phyloP scores from a whole-genome alignment of 257 asterid species.

The Hygrophila difformis region DNA sequence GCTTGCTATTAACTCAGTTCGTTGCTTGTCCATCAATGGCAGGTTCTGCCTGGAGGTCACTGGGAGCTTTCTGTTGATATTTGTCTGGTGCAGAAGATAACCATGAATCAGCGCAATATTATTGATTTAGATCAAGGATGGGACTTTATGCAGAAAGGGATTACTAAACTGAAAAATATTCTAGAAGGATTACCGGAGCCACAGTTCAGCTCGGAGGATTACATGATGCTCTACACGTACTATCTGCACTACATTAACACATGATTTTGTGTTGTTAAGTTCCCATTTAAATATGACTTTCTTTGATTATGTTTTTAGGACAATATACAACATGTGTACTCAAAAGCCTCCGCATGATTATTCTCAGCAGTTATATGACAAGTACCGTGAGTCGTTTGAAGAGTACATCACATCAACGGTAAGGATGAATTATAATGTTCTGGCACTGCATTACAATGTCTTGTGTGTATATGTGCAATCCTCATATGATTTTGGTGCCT shows the following conservation, averaged over 20 bases:
- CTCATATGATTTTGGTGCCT: no score
- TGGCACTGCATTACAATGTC: no score
- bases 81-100: slow-evolving; percentile 29
- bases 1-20: no score
- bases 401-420: slow-evolving; percentile 73
- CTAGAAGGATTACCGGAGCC: slow-evolving; percentile 86
- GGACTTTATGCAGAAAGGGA: slow-evolving; percentile 88
- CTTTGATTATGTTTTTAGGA: slow-evolving; percentile 39
- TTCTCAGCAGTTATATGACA: slow-evolving; percentile 90
- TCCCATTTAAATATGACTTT: slow-evolving; percentile 12
- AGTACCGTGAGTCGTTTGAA: slow-evolving; percentile 73
- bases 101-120: slow-evolving; percentile 62
- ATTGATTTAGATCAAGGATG: slow-evolving; percentile 90
- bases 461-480: no score
- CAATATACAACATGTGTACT: slow-evolving; percentile 95
- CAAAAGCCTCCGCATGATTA: slow-evolving; percentile 97
- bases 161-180: slow-evolving; percentile 74
- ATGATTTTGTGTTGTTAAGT: slow-evolving; percentile 9
- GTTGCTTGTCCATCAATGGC: no score
- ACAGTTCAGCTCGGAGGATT: slow-evolving; percentile 87
- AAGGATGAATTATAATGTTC: slow-evolving; percentile 18
- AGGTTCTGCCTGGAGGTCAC: no score
- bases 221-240: slow-evolving; percentile 94
- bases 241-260: slow-evolving; percentile 13
- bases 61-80: slow-evolving; percentile 17